A percentile compares a stretch with the other conserved stretches of the same genome.
Evolutionary conservation across 2,329 filamentous ascomycete species (phyloP).

Genomic region (Mariannaea sp.): DNA sequence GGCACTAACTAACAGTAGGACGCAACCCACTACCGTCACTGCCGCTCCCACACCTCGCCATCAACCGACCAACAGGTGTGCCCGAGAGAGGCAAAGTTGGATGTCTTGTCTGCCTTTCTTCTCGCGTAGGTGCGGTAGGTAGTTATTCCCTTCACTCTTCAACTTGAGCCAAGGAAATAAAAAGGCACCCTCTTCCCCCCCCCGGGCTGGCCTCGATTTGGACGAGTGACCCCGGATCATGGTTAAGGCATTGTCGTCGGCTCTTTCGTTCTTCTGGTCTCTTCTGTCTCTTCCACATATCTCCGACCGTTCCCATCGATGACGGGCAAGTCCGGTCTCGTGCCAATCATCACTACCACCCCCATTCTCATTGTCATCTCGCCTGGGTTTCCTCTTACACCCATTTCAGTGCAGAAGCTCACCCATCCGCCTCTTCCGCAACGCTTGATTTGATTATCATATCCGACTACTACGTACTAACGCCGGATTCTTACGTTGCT

Average conservation of each 20-base stretch:
- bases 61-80: constrained; percentile 28
- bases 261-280: neutral
- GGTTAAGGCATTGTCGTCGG: constrained; percentile 17
- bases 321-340: constrained; percentile 23
- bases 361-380: constrained; percentile 17
- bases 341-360: constrained; percentile 24
- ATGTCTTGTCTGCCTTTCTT: constrained; percentile 14
- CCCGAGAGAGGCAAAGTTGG: constrained; percentile 8
- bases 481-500: constrained; percentile 8
- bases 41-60: constrained; percentile 27
- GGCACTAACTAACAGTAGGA: constrained; percentile 2
- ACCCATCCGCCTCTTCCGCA: constrained; percentile 14
- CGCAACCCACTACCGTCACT: constrained; percentile 25
- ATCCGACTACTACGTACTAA: neutral
- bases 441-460: constrained; percentile 12
- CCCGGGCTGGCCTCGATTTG: neutral
- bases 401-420: constrained; percentile 20
- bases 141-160: constrained; percentile 20
- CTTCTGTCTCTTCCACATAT: constrained; percentile 18
- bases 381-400: constrained; percentile 21
- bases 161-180: constrained; percentile 14
- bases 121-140: neutral
- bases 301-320: constrained; percentile 13
- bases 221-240: constrained; percentile 19
- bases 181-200: constrained; percentile 9